Base-by-base conservation (phyloP, 805 yeast genomes). In the Teunomyces pallodes region DNA sequence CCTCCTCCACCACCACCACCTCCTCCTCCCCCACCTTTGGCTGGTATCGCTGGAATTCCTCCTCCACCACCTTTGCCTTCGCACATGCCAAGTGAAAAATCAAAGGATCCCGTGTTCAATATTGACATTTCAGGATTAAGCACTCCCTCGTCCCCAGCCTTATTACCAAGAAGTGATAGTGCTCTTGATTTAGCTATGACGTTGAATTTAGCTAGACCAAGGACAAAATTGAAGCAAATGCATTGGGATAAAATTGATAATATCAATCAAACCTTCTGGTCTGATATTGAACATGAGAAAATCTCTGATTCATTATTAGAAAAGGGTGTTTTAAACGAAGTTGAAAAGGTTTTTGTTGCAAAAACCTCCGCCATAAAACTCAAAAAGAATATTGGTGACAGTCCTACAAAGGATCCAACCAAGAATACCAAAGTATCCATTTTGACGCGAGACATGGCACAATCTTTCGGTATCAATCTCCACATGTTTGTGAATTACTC, bases 211-310 rank as follows among this genome's bases (percentile, higher is more conserved):
- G 46, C 45, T 5, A 60, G 89, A 52, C 91, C 96, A 3, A 83
- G 81, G 59, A 76, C 81, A 50, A 88, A 86, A 62, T 77, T 94
- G 54, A 94, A 95, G 64, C 99, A 92, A 64, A 78, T 94, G 74
- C 99, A 94, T 64, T 95, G 98, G 98, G 97, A 92, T 57, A 89
- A 87, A 60, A 76, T 95, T 33, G 96, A 92, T 30, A 78, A 83
- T 50, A 86, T 94, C 16, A 87, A 84, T 45, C 81, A 84, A 40
- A 91, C 98, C 0, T 86, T 94, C 50, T 92, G 99, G 98, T 79
- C 82, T 14, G 77, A 80, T 26, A 75, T 82, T 29, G 81, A 84
- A 35, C 82, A 85, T 17, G 78, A 76, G 2, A 75, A 74, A 16
- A 68, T 82, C 36, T 81, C 86, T 2, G 86, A 82, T 50, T 82